phyloP scores from a whole-genome alignment of 2,329 filamentous ascomycete genomes.

The Penicillium psychrosexuale region DNA sequence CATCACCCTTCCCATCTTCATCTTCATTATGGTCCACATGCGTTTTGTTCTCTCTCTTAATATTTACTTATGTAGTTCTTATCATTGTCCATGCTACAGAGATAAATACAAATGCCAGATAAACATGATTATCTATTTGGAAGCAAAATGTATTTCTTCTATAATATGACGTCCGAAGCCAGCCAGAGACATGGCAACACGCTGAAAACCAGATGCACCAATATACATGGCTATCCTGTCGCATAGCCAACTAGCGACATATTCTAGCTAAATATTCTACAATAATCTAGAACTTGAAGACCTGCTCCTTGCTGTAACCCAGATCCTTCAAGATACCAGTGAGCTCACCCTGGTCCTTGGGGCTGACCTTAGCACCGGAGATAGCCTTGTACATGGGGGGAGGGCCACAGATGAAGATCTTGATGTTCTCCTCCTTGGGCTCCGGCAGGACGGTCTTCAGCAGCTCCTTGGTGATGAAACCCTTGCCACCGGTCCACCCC shows the following conservation, averaged over 20 bases:
- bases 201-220: slow-evolving; percentile 18
- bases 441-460: slow-evolving; percentile 93
- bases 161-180: slow-evolving; percentile 3
- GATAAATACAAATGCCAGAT: neutral
- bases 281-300: slow-evolving; percentile 78
- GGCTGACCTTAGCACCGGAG: slow-evolving; percentile 83
- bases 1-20: no score
- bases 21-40: neutral
- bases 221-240: slow-evolving; percentile 12
- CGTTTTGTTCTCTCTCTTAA: no score
- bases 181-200: slow-evolving; percentile 4
- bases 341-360: slow-evolving; percentile 91
- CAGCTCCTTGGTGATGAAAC: slow-evolving; percentile 83
- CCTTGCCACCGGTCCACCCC: slow-evolving; percentile 72
- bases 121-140: neutral
- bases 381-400: slow-evolving; percentile 91
- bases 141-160: neutral
- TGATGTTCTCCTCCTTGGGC: slow-evolving; percentile 87
- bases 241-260: slow-evolving; percentile 4
- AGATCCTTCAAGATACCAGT: slow-evolving; percentile 77
- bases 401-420: slow-evolving; percentile 94
- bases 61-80: neutral
- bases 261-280: slow-evolving; percentile 18
- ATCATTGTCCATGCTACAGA: neutral
- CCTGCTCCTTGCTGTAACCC: slow-evolving; percentile 81